phyloP scores from a whole-genome alignment of 225 moss, liverwort and hornwort species.

The Marchantia paleacea region DNA sequence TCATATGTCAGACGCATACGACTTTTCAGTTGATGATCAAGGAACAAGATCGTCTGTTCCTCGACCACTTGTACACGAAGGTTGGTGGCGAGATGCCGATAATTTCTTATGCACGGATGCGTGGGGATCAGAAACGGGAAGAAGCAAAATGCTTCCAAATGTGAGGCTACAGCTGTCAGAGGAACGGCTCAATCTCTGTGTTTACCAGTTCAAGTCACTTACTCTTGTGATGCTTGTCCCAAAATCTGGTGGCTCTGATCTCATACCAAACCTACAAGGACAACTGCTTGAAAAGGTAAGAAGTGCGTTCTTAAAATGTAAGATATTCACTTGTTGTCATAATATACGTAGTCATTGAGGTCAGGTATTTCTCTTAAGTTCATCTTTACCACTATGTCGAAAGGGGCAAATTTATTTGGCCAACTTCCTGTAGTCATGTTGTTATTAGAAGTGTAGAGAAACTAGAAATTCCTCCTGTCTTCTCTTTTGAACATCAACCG shows the following conservation, averaged over 20 bases:
- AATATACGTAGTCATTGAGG: not conserved
- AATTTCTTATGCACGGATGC: slow-evolving; percentile 72
- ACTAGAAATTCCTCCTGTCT: not conserved
- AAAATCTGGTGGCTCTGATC: slow-evolving; percentile 50
- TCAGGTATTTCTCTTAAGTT: too few species aligned
- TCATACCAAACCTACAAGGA: slow-evolving; percentile 48
- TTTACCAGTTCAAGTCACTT: slow-evolving; percentile 61
- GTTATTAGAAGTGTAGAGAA: not conserved
- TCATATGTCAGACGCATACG: slow-evolving; percentile 26
- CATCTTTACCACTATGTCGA: not conserved
- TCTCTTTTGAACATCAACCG: not conserved
- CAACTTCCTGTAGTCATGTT: not conserved
- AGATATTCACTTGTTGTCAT: not conserved
- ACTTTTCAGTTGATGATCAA: slow-evolving; percentile 24
- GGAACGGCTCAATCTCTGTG: slow-evolving; percentile 65
- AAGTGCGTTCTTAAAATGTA: not conserved
- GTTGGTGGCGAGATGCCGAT: slow-evolving; percentile 85
- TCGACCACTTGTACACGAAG: slow-evolving; percentile 79
- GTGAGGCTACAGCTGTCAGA: slow-evolving; percentile 61
- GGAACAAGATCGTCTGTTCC: slow-evolving; percentile 42
- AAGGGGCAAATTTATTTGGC: not conserved
- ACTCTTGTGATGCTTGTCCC: slow-evolving; percentile 65
- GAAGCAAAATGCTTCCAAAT: slow-evolving; percentile 48
- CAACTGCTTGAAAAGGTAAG: slow-evolving; percentile 76
- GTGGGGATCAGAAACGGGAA: slow-evolving; percentile 58